These are phyloP conservation scores for Macadamia integrifolia DNA, from an alignment of 164 flowering plant species.

Conservation along the genomic window DNA sequence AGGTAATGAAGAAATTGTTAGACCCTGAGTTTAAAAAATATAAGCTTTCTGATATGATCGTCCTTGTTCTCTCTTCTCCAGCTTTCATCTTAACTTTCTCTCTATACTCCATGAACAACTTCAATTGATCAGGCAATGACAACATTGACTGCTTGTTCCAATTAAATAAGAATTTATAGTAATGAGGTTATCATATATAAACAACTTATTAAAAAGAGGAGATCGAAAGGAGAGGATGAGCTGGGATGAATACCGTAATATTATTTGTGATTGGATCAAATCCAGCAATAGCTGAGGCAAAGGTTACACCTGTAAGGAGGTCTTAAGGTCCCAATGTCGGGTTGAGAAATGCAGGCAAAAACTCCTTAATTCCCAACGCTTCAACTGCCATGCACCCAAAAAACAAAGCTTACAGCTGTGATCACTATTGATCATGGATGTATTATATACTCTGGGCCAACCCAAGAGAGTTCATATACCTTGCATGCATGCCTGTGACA, in stretches of 20 bases:
- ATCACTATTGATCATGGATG: no score
- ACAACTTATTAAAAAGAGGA: neutral
- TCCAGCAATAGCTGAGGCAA: conserved; percentile 56
- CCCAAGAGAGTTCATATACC: no score
- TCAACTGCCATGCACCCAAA: conserved; percentile 16
- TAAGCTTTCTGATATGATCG: conserved; percentile 20
- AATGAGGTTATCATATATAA: neutral
- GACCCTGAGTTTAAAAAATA: conserved; percentile 26
- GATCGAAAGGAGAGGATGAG: neutral
- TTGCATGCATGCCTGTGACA: no score
- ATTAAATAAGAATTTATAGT: neutral
- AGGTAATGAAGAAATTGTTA: conserved; percentile 37
- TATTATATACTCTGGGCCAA: no score
- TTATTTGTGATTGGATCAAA: conserved; percentile 39
- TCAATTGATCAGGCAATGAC: conserved; percentile 35
- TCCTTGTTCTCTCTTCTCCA: conserved; percentile 26
- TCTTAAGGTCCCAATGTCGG: conserved; percentile 30
- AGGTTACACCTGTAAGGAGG: conserved; percentile 52
- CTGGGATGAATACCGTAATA: conserved; percentile 14
- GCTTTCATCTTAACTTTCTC: conserved; percentile 13
- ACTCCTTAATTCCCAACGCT: conserved; percentile 34
- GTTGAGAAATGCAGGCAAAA: conserved; percentile 47
- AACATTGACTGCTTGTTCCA: neutral
- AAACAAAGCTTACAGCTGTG: no score
- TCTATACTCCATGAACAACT: conserved; percentile 27